These are phyloP conservation scores for Globisporangium lucens DNA, from an alignment of 352 stramenopile species.

Conservation along the genomic window DNA sequence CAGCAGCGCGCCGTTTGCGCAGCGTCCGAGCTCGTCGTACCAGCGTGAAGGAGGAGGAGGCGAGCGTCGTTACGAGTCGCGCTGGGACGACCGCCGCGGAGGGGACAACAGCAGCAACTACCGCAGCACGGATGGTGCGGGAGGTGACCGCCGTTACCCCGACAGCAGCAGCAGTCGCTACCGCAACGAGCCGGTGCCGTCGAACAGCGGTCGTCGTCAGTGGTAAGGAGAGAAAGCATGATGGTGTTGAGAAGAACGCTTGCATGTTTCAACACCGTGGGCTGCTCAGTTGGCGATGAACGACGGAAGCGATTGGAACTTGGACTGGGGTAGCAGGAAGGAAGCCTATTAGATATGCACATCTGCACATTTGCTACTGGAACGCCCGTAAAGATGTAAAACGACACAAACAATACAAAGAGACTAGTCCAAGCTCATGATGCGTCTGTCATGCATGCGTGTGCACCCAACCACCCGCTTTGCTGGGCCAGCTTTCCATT, in stretches of 20 bases:
- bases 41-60: slow-evolving; percentile 29
- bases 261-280: neutral
- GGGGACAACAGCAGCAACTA: slow-evolving; percentile 21
- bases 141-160: slow-evolving; percentile 1
- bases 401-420: neutral
- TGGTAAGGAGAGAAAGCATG: neutral
- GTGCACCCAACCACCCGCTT: neutral
- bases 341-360: slow-evolving; percentile 1
- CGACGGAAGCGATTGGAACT: neutral
- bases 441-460: neutral
- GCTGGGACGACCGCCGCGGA: slow-evolving; percentile 67
- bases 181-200: slow-evolving; percentile 10
- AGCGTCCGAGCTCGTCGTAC: slow-evolving; percentile 41
- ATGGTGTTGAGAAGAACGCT: neutral
- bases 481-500: too few relatives aligned
- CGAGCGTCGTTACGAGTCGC: slow-evolving; percentile 56
- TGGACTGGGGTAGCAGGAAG: neutral
- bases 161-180: slow-evolving; percentile 8
- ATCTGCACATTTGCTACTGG: neutral
- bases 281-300: neutral
- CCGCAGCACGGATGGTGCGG: slow-evolving; percentile 16
- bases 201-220: slow-evolving; percentile 4
- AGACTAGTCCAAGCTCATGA: neutral
- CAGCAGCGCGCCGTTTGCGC: slow-evolving; percentile 54
- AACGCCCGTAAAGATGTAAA: neutral